Conservation (phyloP, 306 rosid species). For the Medicago truncatula region MtrunA17r5.0-ANR NC_053044.1:52765001-52765500, state of each 20-base stretch:
- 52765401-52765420: constrained; percentile 43
- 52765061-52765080: constrained; percentile 90
- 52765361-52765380: constrained; percentile 30
- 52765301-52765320: constrained; percentile 29
- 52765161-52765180: constrained; percentile 97
- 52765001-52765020: constrained; percentile 92
- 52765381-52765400: constrained; percentile 39
- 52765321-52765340: constrained; percentile 13
- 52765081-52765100: constrained; percentile 98
- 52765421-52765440: constrained; percentile 44
- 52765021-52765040: constrained; percentile 97
- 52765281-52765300: constrained; percentile 14
- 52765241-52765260: constrained; percentile 3
- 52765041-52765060: constrained; percentile 97
- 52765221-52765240: constrained; percentile 7
- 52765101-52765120: constrained; percentile 98
- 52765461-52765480: constrained; percentile 37
- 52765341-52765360: constrained; percentile 15
- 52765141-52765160: constrained; percentile 98
- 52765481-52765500: constrained; percentile 45
- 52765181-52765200: constrained; percentile 44
- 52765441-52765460: constrained; percentile 48
- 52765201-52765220: constrained; percentile 39
- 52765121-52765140: constrained; percentile 93
- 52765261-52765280: constrained; percentile 21